These are phyloP conservation scores for Sutorius australiensis DNA, from an alignment of 768 basidiomycete genomes.

Conservation along the genomic window DNA sequence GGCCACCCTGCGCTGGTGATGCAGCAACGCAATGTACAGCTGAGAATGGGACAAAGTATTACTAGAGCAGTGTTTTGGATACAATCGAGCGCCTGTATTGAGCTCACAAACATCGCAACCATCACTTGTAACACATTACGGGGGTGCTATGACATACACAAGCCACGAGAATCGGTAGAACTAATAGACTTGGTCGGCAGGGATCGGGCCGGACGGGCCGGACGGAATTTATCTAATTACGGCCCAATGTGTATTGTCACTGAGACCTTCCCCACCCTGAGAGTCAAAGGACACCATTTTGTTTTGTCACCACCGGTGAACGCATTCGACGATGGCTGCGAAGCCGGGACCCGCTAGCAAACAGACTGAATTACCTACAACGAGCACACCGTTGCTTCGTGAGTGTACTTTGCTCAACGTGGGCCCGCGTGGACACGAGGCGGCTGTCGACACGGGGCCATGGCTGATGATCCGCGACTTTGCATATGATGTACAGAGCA, in stretches of 20 bases:
- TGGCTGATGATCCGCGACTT: slow-evolving; percentile 6
- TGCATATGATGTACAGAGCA: not conserved
- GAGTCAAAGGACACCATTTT: not conserved
- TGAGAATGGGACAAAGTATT: slow-evolving; percentile 50
- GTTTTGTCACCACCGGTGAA: not conserved
- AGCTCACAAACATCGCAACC: not conserved
- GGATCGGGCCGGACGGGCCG: not conserved
- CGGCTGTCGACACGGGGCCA: not conserved
- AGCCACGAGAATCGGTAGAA: not conserved
- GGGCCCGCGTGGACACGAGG: not conserved
- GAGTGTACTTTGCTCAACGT: not conserved
- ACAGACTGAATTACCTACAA: not conserved
- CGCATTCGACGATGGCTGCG: slow-evolving; percentile 8
- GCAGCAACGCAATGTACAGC: slow-evolving; percentile 51
- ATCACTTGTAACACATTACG: not conserved
- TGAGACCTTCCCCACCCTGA: slow-evolving; percentile 3
- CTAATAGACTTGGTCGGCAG: not conserved
- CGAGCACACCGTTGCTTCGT: slow-evolving; percentile 22
- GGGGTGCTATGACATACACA: not conserved
- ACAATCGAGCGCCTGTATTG: not conserved
- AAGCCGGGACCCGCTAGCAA: not conserved
- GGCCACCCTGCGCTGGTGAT: slow-evolving; percentile 49
- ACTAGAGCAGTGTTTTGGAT: not conserved
- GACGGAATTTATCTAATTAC: not conserved
- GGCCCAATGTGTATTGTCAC: not conserved